These are phyloP conservation scores for Russula sp. DNA, from an alignment of 768 basidiomycete species.

Conservation along the genomic window DNA sequence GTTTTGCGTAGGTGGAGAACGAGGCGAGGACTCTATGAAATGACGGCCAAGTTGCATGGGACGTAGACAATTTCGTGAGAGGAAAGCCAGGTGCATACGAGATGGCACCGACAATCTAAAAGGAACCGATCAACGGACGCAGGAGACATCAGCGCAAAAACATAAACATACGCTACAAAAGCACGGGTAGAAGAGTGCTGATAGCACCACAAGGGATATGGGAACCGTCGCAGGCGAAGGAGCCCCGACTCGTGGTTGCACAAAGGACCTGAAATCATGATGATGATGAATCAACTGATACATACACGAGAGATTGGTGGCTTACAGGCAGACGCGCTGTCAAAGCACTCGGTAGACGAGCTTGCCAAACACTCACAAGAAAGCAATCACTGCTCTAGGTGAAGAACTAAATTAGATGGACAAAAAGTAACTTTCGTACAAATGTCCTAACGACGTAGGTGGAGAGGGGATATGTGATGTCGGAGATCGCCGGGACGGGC, in stretches of 20 bases:
- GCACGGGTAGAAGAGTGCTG: background rate
- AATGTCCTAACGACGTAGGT: no score
- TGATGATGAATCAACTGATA: no score
- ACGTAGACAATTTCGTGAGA: constrained; percentile 43
- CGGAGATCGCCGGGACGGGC: background rate
- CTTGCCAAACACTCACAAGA: background rate
- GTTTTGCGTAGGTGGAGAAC: constrained; percentile 22
- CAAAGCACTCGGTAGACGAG: background rate
- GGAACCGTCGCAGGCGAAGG: no score
- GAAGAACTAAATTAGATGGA: background rate
- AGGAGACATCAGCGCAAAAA: background rate
- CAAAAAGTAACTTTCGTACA: background rate
- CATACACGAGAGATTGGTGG: no score
- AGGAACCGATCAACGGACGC: background rate
- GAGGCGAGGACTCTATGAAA: constrained; percentile 24
- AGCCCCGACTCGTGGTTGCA: no score
- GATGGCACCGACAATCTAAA: constrained; percentile 2
- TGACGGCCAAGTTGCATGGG: constrained; percentile 51
- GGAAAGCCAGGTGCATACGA: constrained; percentile 44
- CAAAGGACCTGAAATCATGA: no score
- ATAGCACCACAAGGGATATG: background rate
- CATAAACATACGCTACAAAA: background rate
- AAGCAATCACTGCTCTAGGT: background rate
- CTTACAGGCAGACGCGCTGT: background rate
- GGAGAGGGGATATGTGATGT: background rate